Percentiles rank a stretch among this genome's conserved stretches.
Evolutionary conservation across 768 basidiomycete genomes (phyloP).

Genomic region (Antrodiella citrinella): DNA sequence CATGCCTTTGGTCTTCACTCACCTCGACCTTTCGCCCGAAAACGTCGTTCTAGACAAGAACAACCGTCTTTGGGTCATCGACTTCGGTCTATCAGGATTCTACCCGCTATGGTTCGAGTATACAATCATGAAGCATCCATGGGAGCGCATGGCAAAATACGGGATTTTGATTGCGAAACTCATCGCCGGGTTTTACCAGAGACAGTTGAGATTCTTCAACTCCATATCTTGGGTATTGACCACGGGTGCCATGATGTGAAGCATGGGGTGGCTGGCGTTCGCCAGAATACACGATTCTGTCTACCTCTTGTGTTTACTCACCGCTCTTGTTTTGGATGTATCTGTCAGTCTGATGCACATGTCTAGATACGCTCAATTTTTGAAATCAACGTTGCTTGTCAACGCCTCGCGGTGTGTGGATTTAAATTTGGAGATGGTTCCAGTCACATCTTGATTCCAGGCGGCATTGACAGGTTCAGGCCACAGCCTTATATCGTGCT

Average conservation of each 20-base stretch:
- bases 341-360: no score
- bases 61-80: slow-evolving; percentile 3
- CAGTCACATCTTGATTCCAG: no score
- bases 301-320: no score
- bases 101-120: slow-evolving; percentile 8
- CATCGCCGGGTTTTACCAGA: slow-evolving; percentile 5
- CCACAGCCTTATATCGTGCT: no score
- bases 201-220: slow-evolving; percentile 1
- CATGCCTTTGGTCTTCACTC: slow-evolving; percentile 8
- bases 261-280: no score
- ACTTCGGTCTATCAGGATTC: slow-evolving; percentile 3
- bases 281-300: no score
- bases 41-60: slow-evolving; percentile 1
- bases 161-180: not conserved
- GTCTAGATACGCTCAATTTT: no score
- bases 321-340: no score
- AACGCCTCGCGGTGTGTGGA: no score
- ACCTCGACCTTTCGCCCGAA: not conserved
- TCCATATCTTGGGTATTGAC: slow-evolving; percentile 3
- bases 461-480: no score
- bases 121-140: not conserved
- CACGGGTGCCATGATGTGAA: not conserved
- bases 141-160: not conserved
- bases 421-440: no score
- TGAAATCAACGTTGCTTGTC: no score